phyloP scores from a whole-genome alignment of 108 stramenopile species.

The Bacterosira constricta region DNA sequence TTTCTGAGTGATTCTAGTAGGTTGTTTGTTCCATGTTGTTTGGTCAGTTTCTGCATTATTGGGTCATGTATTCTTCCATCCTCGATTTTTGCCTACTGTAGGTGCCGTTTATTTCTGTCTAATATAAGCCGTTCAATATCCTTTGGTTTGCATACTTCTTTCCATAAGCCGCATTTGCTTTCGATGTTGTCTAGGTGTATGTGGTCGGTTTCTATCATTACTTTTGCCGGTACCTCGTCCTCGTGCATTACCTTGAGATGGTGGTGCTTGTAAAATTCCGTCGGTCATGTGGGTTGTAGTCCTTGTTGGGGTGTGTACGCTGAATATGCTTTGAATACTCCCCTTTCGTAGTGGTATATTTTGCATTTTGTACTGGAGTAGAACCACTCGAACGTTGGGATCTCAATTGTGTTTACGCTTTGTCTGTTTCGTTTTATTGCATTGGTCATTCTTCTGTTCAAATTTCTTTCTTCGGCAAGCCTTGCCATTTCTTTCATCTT shows the following conservation, averaged over 20 bases:
- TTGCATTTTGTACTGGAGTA: neutral
- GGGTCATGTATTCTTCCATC: too few species aligned
- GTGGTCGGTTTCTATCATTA: neutral
- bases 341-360: neutral
- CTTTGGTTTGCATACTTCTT: neutral
- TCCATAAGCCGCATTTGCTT: neutral
- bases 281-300: neutral
- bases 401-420: neutral
- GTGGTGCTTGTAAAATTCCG: neutral
- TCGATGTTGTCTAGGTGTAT: neutral
- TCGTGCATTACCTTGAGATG: conserved; percentile 7
- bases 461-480: neutral
- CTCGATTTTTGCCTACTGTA: too few species aligned
- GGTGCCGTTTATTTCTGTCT: neutral
- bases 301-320: neutral
- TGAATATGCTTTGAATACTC: neutral
- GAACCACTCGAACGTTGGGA: neutral
- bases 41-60: too few species aligned
- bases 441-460: too few species aligned
- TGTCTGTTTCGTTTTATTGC: neutral
- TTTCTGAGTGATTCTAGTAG: too few species aligned
- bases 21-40: too few species aligned
- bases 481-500: conserved; percentile 1
- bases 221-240: neutral
- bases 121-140: neutral